Evolutionary conservation across 2,329 filamentous ascomycete genomes (phyloP), one percentile per base, ranked within the genome.

Genomic region (Penicillium italicum): DNA sequence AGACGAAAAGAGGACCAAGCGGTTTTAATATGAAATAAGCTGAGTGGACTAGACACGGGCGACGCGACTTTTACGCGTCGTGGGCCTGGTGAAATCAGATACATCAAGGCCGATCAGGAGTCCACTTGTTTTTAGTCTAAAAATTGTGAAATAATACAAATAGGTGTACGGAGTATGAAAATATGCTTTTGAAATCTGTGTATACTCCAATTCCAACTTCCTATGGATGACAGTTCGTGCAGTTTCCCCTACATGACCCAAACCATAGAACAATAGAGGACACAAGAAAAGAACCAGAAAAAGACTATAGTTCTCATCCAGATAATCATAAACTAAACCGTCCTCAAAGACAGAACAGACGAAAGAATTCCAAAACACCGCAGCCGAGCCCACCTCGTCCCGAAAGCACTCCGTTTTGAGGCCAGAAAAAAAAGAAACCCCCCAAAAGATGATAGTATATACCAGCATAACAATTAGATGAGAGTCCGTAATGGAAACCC

Each of bases 401-500:
- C 12, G 2, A 41, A 14, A 41, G 26, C 47, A 55, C 44, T 28
- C 42, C 52, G 20, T 55, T 57, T 57, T 55, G 46, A 20, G 31
- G 41, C 41, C 24, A 9, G 16, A 12, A 33, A 41, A 50, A 38
- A 40, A 50, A 44, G 48, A 14, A 40, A 51, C 40, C 41, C 46
- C 28, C 31, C 40, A 41, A 37, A 37, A 46, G 7, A 44, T 36
- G 33, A 56, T 44, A 53, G 41, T 61, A 56, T 55, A 55, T 46
- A 59, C 50, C 56, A 61, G 41, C 16, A 49, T 37, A 38, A 31
- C 20, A 46, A 28, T 31, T 53, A 53, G 34, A 53, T 53, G 38
- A 53, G 6, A 24, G 5, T 18, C 18, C 26, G 31, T 9, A 24
- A 37, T 45, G 30, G 9, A 8, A 36, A 30, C 28, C 7, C 18